Evolutionary conservation across 768 basidiomycete genomes (phyloP).

Genomic region (Dacryopinax primogenitus): DNA sequence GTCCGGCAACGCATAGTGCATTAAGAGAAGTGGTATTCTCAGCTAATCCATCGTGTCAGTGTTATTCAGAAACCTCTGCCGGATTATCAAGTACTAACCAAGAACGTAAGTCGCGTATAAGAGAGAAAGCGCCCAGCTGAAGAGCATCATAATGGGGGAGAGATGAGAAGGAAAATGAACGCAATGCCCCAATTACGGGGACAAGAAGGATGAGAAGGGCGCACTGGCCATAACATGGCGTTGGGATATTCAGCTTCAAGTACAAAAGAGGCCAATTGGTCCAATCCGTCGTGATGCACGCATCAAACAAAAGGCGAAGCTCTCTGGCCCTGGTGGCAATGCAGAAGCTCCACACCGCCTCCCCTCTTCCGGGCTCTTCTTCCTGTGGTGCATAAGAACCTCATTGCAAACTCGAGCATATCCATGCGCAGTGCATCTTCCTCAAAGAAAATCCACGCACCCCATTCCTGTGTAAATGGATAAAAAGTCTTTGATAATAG

Average conservation of each 20-base stretch:
- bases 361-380: neutral
- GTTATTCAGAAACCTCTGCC: too few relatives aligned
- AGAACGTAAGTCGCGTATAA: neutral
- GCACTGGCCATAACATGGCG: neutral
- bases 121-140: neutral
- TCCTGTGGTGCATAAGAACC: too few relatives aligned
- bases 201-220: neutral
- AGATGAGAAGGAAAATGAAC: neutral
- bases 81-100: neutral
- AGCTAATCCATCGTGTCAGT: neutral
- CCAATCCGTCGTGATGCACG: neutral
- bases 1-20: conserved; percentile 64
- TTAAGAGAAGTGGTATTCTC: neutral
- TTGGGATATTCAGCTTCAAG: neutral
- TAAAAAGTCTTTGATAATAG: neutral
- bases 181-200: neutral
- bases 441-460: neutral
- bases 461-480: neutral
- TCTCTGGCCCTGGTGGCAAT: neutral
- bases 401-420: too few relatives aligned
- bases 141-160: neutral
- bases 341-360: neutral
- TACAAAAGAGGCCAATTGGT: neutral
- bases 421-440: too few relatives aligned
- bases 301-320: neutral